These are phyloP conservation scores for Cryphonectria radicalis DNA, from an alignment of 2,329 filamentous ascomycete genomes.

Conservation along the genomic window DNA sequence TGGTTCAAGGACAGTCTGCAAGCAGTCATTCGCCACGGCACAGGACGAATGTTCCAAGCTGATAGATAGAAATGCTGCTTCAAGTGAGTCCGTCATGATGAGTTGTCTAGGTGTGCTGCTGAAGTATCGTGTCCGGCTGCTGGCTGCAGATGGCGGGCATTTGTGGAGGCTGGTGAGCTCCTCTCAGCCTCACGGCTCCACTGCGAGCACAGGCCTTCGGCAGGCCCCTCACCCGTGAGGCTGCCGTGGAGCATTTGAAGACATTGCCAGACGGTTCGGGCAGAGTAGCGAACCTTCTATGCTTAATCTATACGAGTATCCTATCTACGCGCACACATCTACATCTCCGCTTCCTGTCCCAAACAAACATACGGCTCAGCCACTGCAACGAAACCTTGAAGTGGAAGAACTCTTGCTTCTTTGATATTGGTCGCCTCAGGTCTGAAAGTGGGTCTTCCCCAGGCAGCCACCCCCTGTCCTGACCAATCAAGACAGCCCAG, in stretches of 20 bases:
- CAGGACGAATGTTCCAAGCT: background rate
- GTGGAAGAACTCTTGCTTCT: background rate
- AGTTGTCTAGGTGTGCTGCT: background rate
- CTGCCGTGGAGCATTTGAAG: constrained; percentile 1
- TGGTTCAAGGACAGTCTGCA: background rate
- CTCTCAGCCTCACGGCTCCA: constrained; percentile 19
- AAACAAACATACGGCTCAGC: background rate
- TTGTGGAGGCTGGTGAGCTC: constrained; percentile 12
- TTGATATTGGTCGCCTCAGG: constrained; percentile 22
- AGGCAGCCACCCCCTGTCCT: constrained; percentile 20
- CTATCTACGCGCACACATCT: background rate
- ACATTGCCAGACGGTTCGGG: background rate
- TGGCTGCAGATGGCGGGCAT: background rate
- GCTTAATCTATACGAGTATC: background rate
- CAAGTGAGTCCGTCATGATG: background rate
- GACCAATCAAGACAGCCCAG: constrained; percentile 21
- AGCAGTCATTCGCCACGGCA: background rate
- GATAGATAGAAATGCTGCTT: background rate
- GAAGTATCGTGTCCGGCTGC: background rate
- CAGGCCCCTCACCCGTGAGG: constrained; percentile 10
- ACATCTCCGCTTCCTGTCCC: background rate
- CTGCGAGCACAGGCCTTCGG: constrained; percentile 7
- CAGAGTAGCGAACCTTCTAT: background rate
- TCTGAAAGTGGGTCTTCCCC: constrained; percentile 17
- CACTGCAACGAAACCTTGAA: background rate